These are phyloP conservation scores for Fraxinus velutina DNA, from an alignment of 305 asterid species.

Conservation along the genomic window DNA sequence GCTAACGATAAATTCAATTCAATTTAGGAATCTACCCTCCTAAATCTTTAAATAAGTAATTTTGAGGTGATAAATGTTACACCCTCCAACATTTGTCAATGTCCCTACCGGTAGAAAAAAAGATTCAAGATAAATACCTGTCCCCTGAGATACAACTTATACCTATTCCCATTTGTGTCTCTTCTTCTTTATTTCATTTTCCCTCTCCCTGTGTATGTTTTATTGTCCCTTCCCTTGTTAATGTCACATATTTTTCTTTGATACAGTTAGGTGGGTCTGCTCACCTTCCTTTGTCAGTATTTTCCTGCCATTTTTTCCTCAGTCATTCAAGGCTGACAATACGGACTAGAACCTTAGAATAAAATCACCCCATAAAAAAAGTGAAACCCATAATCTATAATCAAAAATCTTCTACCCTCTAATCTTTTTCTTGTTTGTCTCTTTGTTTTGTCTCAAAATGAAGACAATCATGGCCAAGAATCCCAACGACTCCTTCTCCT, in stretches of 20 bases:
- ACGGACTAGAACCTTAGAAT: slow-evolving; percentile 11
- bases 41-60: background rate
- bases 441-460: slow-evolving; percentile 31
- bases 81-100: background rate
- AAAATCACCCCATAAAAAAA: slow-evolving; percentile 23
- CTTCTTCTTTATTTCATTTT: background rate
- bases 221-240: slow-evolving; percentile 17
- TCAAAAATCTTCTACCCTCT: background rate
- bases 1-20: background rate
- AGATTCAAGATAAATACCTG: slow-evolving; percentile 26
- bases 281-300: slow-evolving; percentile 59
- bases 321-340: slow-evolving; percentile 29
- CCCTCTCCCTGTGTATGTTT: slow-evolving; percentile 15
- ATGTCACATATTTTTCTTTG: slow-evolving; percentile 25
- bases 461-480: slow-evolving; percentile 70
- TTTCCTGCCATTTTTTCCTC: slow-evolving; percentile 21
- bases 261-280: slow-evolving; percentile 60
- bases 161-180: background rate
- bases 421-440: slow-evolving; percentile 8
- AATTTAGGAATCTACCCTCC: background rate
- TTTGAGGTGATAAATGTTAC: too few relatives aligned
- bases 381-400: background rate
- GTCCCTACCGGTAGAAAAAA: slow-evolving; percentile 28
- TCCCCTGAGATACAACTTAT: slow-evolving; percentile 23
- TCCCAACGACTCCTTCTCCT: slow-evolving; percentile 67